A percentile compares a stretch with the other conserved stretches of the same genome.
Evolutionary conservation across 345 rosid genomes (phyloP).

Genomic region (Hypericum androsaemum): DNA sequence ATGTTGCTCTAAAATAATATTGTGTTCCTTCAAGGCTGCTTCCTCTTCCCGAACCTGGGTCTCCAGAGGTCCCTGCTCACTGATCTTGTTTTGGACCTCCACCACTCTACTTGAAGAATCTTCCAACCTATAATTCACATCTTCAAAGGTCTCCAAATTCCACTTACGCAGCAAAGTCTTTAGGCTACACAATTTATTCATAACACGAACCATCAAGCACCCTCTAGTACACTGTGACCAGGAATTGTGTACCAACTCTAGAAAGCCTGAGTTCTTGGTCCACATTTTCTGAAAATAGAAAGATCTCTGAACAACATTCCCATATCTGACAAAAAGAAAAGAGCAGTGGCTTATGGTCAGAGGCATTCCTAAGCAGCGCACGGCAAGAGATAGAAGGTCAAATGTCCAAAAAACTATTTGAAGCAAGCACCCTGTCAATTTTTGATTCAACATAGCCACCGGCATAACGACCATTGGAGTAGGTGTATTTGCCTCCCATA

Average conservation of each 20-base stretch:
- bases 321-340: not conserved
- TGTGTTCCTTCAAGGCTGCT: not conserved
- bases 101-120: no score
- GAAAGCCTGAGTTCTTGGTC: not conserved
- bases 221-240: no score
- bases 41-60: no score
- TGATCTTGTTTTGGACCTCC: no score
- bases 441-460: not conserved
- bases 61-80: no score
- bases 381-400: not conserved
- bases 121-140: no score
- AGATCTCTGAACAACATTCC: not conserved
- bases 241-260: no score
- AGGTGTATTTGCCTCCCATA: not conserved
- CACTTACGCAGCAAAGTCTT: no score
- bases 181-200: no score
- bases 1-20: no score
- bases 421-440: not conserved
- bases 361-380: not conserved
- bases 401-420: not conserved
- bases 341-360: not conserved
- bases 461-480: not conserved
- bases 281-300: not conserved
- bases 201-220: no score
- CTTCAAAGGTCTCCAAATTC: no score